Conservation (phyloP, 148 eudicot genomes). For the Salicornia ramosissima region DNA sequence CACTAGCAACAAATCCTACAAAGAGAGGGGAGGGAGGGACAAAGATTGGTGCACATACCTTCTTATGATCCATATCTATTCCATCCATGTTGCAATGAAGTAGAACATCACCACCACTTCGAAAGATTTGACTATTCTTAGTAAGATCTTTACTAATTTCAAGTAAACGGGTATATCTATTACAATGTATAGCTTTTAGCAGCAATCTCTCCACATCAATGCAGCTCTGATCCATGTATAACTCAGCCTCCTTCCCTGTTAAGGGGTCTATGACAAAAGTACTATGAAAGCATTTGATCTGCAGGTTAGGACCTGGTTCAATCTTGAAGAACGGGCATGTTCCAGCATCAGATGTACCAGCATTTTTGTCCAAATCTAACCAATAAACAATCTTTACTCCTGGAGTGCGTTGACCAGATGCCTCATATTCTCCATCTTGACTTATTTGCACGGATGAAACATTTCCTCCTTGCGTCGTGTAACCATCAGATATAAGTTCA, state of each 20-base stretch:
- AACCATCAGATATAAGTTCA: slow-evolving; percentile 83
- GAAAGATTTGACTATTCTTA: slow-evolving; percentile 61
- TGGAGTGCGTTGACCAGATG: slow-evolving; percentile 69
- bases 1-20: slow-evolving; percentile 14
- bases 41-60: slow-evolving; percentile 42
- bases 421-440: slow-evolving; percentile 88
- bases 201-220: slow-evolving; percentile 92
- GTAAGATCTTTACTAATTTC: slow-evolving; percentile 78
- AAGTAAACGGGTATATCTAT: slow-evolving; percentile 84
- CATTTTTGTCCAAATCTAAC: slow-evolving; percentile 70
- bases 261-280: slow-evolving; percentile 86
- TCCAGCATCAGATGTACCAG: slow-evolving; percentile 55
- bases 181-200: slow-evolving; percentile 76
- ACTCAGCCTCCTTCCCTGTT: slow-evolving; percentile 82
- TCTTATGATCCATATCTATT: slow-evolving; percentile 31
- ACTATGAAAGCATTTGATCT: slow-evolving; percentile 77
- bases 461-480: slow-evolving; percentile 49
- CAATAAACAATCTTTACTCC: slow-evolving; percentile 83
- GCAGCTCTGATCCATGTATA: slow-evolving; percentile 66
- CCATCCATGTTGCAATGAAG: slow-evolving; percentile 51
- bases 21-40: slow-evolving; percentile 9
- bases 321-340: slow-evolving; percentile 72
- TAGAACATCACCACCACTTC: slow-evolving; percentile 57
- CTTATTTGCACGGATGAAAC: slow-evolving; percentile 43
- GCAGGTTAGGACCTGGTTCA: slow-evolving; percentile 85